These are phyloP conservation scores for Talaromyces pinophilus DNA, from an alignment of 2,329 filamentous ascomycete genomes.

Conservation along the genomic window DNA sequence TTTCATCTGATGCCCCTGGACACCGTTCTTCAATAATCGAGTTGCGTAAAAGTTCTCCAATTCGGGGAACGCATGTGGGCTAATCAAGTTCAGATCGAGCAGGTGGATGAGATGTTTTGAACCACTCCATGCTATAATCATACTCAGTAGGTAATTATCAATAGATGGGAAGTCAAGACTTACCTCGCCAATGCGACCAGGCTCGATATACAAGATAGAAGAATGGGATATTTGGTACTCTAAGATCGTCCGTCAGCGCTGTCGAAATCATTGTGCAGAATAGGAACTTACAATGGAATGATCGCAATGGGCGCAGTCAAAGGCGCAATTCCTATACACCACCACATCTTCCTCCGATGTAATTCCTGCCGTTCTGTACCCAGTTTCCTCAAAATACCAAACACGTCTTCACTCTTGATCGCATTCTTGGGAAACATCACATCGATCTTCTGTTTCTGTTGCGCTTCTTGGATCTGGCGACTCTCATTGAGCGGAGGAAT, in stretches of 20 bases:
- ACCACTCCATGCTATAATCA: conserved; percentile 66
- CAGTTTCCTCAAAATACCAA: conserved; percentile 66
- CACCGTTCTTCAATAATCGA: conserved; percentile 32
- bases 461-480: conserved; percentile 63
- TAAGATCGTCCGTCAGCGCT: conserved; percentile 15
- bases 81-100: conserved; percentile 69
- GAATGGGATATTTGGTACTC: conserved; percentile 93
- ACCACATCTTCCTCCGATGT: conserved; percentile 75
- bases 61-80: conserved; percentile 63
- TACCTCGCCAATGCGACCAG: conserved; percentile 82
- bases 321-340: conserved; percentile 80
- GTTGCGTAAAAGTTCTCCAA: conserved; percentile 73
- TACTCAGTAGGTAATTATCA: conserved; percentile 23
- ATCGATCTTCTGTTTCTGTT: conserved; percentile 67
- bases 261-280: background rate
- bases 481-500: conserved; percentile 77
- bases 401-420: conserved; percentile 64
- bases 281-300: conserved; percentile 69
- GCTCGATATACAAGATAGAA: conserved; percentile 90
- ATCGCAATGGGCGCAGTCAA: conserved; percentile 79
- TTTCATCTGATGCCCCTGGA: background rate
- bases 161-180: conserved; percentile 28
- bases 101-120: conserved; percentile 84
- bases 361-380: conserved; percentile 78
- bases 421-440: conserved; percentile 70